Percentiles rank a stretch among this genome's conserved stretches.
These are phyloP conservation scores for Cylindrotheca closterium DNA, from an alignment of 108 stramenopile genomes.

Conservation along the genomic window DNA sequence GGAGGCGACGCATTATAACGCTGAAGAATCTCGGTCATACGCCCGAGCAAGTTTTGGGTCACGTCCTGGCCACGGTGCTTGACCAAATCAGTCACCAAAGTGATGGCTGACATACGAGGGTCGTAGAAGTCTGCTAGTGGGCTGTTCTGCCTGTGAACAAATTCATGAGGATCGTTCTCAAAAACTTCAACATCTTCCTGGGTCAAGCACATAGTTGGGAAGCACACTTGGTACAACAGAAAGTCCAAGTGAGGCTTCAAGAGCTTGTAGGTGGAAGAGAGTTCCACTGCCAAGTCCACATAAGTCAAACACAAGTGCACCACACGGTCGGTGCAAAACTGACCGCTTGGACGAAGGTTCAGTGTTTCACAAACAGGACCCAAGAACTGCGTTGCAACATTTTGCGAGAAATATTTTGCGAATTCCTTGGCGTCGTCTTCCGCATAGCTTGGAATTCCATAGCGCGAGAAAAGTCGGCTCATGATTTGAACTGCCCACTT, in stretches of 20 bases:
- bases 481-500: slow-evolving; percentile 97
- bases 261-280: slow-evolving; percentile 92
- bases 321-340: slow-evolving; percentile 95
- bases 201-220: slow-evolving; percentile 90
- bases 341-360: slow-evolving; percentile 80
- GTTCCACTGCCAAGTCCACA: slow-evolving; percentile 89
- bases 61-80: slow-evolving; percentile 91
- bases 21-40: slow-evolving; percentile 80
- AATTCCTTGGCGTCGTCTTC: slow-evolving; percentile 87
- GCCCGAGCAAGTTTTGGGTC: slow-evolving; percentile 79
- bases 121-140: slow-evolving; percentile 95
- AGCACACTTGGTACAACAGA: slow-evolving; percentile 94
- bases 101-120: slow-evolving; percentile 91
- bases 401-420: slow-evolving; percentile 84
- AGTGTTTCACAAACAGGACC: slow-evolving; percentile 90
- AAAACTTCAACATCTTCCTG: slow-evolving; percentile 88
- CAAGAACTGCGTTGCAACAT: slow-evolving; percentile 86
- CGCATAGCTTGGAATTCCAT: slow-evolving; percentile 93
- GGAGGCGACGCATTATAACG: slow-evolving; percentile 74
- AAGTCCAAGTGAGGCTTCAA: slow-evolving; percentile 98
- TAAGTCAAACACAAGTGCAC: slow-evolving; percentile 92
- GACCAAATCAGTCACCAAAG: slow-evolving; percentile 88
- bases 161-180: slow-evolving; percentile 95
- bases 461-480: slow-evolving; percentile 90
- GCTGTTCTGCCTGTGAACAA: slow-evolving; percentile 92